Conservation (phyloP, 495 filamentous ascomycete genomes). For the Daldinia bambusicola region DNA sequence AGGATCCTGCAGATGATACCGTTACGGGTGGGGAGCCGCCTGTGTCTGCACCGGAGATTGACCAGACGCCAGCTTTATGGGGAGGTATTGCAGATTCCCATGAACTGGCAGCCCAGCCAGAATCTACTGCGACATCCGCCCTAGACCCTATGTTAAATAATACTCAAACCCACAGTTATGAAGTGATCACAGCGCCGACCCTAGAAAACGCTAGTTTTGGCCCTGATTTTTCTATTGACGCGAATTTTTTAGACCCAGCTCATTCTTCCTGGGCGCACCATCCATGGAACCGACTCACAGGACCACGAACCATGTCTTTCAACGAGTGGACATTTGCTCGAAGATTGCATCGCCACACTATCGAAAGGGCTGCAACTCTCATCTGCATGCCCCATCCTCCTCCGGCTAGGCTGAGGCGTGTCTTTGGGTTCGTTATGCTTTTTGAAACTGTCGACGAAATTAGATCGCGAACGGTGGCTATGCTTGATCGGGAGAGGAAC, state of each 20-base stretch:
- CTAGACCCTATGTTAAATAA: slow-evolving; percentile 13
- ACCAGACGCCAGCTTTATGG: slow-evolving; percentile 17
- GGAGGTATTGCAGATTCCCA: slow-evolving; percentile 47
- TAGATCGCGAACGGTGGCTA: slow-evolving; percentile 54
- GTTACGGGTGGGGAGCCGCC: background rate
- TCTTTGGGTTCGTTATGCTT: slow-evolving; percentile 74
- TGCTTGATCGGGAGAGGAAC: slow-evolving; percentile 52
- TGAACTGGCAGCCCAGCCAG: slow-evolving; percentile 37
- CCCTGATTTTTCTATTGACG: slow-evolving; percentile 19
- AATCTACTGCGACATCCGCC: slow-evolving; percentile 1
- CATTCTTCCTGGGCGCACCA: slow-evolving; percentile 35
- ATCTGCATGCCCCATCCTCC: slow-evolving; percentile 65
- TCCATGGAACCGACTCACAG: slow-evolving; percentile 49
- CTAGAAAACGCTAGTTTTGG: slow-evolving; percentile 52
- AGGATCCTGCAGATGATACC: slow-evolving; percentile 9
- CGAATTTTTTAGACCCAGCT: slow-evolving; percentile 25
- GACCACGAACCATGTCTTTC: slow-evolving; percentile 61
- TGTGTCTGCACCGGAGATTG: slow-evolving; percentile 12
- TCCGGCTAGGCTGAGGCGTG: slow-evolving; percentile 59
- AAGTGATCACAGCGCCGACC: slow-evolving; percentile 51
- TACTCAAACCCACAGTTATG: slow-evolving; percentile 38
- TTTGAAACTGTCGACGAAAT: slow-evolving; percentile 64
- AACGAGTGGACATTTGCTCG: slow-evolving; percentile 77
- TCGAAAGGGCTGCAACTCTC: slow-evolving; percentile 72
- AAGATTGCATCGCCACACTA: slow-evolving; percentile 70